A percentile compares a stretch with the other conserved stretches of the same genome.
These are phyloP conservation scores for Boletellus deceptivus DNA, from an alignment of 1,284 basidiomycete genomes.

Conservation along the genomic window DNA sequence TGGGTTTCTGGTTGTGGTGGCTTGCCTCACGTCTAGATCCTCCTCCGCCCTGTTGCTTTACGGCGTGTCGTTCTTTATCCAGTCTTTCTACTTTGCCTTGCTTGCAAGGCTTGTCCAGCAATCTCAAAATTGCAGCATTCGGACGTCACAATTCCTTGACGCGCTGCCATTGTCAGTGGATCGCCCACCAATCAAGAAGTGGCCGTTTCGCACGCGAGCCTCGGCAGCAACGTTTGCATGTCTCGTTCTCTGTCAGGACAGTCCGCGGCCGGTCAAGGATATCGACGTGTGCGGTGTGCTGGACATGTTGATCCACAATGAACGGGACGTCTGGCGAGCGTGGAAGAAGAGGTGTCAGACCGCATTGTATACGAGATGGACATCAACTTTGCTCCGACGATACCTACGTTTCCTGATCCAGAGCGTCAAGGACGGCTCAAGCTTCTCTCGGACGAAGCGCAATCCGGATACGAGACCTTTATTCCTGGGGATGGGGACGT, in stretches of 20 bases:
- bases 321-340: too few species aligned
- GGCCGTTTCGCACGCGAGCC: slow-evolving; percentile 12
- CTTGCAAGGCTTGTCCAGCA: slow-evolving; percentile 16
- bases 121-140: slow-evolving; percentile 21
- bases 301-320: too few species aligned
- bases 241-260: slow-evolving; percentile 18
- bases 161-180: neutral
- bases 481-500: slow-evolving; percentile 15
- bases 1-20: slow-evolving; percentile 6
- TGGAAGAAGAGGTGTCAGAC: too few species aligned
- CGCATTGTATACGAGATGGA: too few species aligned
- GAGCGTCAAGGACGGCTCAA: slow-evolving; percentile 11
- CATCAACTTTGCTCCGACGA: slow-evolving; percentile 18
- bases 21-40: slow-evolving; percentile 1
- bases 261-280: too few species aligned
- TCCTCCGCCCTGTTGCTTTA: slow-evolving; percentile 9
- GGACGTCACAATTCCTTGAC: slow-evolving; percentile 8
- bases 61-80: slow-evolving; percentile 9
- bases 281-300: too few species aligned
- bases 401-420: slow-evolving; percentile 15
- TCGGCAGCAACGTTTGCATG: slow-evolving; percentile 16
- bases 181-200: slow-evolving; percentile 11
- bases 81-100: slow-evolving; percentile 17
- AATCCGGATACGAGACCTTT: slow-evolving; percentile 5
- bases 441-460: slow-evolving; percentile 15